Evolutionary conservation across 2,329 filamentous ascomycete genomes (phyloP).

Genomic region (Myriosclerotinia scirpicola): DNA sequence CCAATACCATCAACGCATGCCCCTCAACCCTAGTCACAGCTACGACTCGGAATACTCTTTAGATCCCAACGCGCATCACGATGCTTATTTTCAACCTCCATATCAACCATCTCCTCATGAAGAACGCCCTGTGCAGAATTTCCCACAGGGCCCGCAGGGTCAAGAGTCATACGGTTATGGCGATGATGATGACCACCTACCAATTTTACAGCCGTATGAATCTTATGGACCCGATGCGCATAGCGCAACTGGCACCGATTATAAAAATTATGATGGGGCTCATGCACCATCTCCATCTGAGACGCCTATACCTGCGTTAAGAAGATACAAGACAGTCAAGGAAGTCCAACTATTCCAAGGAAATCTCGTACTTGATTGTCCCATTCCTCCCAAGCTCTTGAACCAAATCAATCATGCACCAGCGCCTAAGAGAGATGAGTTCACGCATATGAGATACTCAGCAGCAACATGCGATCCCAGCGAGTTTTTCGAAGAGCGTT

Average conservation of each 20-base stretch:
- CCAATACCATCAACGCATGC: slow-evolving; percentile 57
- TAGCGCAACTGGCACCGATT: slow-evolving; percentile 43
- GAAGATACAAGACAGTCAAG: slow-evolving; percentile 97
- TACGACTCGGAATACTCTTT: slow-evolving; percentile 69
- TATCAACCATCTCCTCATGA: slow-evolving; percentile 60
- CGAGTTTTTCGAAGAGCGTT: slow-evolving; percentile 84
- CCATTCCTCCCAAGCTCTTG: slow-evolving; percentile 83
- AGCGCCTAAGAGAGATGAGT: slow-evolving; percentile 78
- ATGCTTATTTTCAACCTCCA: slow-evolving; percentile 80
- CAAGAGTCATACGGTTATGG: slow-evolving; percentile 42
- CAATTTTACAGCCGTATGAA: slow-evolving; percentile 65
- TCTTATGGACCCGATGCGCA: slow-evolving; percentile 60
- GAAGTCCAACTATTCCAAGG: slow-evolving; percentile 96
- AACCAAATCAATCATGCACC: slow-evolving; percentile 47
- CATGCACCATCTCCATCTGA: slow-evolving; percentile 46
- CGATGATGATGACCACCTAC: slow-evolving; percentile 69
- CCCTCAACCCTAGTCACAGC: slow-evolving; percentile 48
- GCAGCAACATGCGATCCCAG: slow-evolving; percentile 95
- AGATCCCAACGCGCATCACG: slow-evolving; percentile 82
- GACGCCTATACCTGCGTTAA: slow-evolving; percentile 61
- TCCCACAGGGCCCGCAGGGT: slow-evolving; percentile 22
- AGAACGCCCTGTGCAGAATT: too few relatives aligned
- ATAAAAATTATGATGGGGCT: slow-evolving; percentile 47
- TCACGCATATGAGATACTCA: slow-evolving; percentile 89
- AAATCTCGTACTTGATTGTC: slow-evolving; percentile 95